phyloP scores from a whole-genome alignment of 2,329 filamentous ascomycete genomes.

The Ophiostoma tasmaniense region DNA sequence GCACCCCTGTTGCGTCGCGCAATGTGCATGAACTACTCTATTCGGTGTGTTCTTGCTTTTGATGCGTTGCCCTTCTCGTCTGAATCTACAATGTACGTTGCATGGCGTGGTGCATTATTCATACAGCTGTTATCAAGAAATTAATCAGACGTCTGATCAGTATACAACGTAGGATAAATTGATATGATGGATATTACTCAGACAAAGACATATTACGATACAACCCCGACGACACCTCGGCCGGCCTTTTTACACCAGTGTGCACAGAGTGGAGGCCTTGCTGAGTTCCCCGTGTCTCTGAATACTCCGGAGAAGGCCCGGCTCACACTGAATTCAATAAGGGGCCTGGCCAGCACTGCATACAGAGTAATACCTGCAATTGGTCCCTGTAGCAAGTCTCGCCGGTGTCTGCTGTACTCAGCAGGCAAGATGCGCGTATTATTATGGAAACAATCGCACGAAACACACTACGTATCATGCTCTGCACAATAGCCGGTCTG shows the following conservation, averaged over 20 bases:
- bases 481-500: not conserved
- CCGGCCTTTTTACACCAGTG: not conserved
- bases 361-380: not conserved
- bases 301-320: slow-evolving; percentile 15
- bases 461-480: not conserved
- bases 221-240: not conserved
- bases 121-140: not conserved
- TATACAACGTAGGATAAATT: not conserved
- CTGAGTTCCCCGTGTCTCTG: not conserved
- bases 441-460: not conserved
- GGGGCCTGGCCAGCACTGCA: not conserved
- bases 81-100: not conserved
- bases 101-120: not conserved
- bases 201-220: not conserved
- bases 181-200: not conserved
- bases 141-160: not conserved
- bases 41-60: not conserved
- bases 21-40: not conserved
- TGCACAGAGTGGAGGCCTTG: not conserved
- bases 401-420: not conserved
- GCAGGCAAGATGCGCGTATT: not conserved
- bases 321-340: not conserved
- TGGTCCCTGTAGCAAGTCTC: not conserved
- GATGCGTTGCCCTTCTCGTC: not conserved
- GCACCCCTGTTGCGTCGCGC: not conserved